Evolutionary conservation across 306 rosid genomes (phyloP), one percentile per base, ranked within the genome.

Genomic region (Cucurbita pepo): DNA sequence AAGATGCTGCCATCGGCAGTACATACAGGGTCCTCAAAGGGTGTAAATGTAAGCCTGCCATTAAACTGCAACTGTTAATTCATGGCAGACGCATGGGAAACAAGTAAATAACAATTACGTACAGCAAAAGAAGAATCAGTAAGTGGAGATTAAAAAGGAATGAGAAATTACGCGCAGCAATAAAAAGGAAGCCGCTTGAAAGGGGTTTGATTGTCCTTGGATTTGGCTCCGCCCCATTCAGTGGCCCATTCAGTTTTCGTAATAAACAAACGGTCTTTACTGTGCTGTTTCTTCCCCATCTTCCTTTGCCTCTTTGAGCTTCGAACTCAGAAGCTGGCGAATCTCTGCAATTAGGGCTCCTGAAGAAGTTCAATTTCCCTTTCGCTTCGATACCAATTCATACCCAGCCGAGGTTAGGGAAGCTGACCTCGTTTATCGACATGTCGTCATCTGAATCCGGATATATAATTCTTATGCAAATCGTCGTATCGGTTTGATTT

Each of bases 201-300:
- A 7, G 89, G 79, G 64, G 88, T 81, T 61, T 90, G 87, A 41
- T 38, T 78, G 2, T 86, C 79, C 79, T 91, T 91, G 84, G 97
- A 69, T 80, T 94, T 94, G 75, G 89, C 94, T 76, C 99, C 97
- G 10, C 97, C 99, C 97, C 97, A 94, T 76, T 94, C 99, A 10
- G 97, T 89, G 36, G 97, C 97, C 97, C 99, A 94, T 82, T 94
- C 99, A n/a, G 99, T 94, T 77, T 85, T 91, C 47, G 99, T 94
- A 53, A 94, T 82, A 84, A 72, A 94, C 96, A 94, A 87, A 16
- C 98, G 84, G 64, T 94, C 97, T 72, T 94, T 94, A 80, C 98
- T 94, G 71, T 90, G 98, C 78, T 90, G 98, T 77, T 94, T 90
- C 90, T 94, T 94, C 85, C 96, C 98, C 97, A 94, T 94, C 59